Conservation (phyloP, 1,139 yeast species). For the Protomyces inundatus region DNA sequence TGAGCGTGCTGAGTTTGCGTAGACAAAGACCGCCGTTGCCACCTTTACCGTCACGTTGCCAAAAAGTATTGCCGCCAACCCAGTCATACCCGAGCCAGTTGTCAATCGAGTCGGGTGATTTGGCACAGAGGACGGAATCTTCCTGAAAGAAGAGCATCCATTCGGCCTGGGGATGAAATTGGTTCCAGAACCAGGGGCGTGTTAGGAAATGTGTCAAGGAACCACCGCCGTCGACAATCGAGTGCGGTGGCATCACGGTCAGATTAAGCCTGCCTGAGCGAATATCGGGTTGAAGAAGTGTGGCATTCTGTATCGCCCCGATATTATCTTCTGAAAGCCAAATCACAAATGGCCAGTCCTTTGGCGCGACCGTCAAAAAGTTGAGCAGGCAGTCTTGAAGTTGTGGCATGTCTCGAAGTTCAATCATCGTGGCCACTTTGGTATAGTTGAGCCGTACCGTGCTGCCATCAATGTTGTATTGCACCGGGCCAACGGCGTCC, state of each 20-base stretch:
- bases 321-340: slow-evolving; percentile 17
- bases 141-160: slow-evolving; percentile 7
- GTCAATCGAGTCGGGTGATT: slow-evolving; percentile 1
- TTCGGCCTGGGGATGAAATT: slow-evolving; percentile 9
- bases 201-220: slow-evolving; percentile 1
- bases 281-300: neutral
- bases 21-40: slow-evolving; percentile 18
- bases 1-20: slow-evolving; percentile 12
- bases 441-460: slow-evolving; percentile 5
- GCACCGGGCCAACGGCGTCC: neutral
- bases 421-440: slow-evolving; percentile 19
- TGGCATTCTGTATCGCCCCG: neutral
- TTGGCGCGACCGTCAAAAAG: slow-evolving; percentile 8
- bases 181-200: slow-evolving; percentile 17
- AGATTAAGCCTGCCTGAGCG: slow-evolving; percentile 5
- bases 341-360: slow-evolving; percentile 15
- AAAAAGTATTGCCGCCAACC: slow-evolving; percentile 14
- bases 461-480: neutral
- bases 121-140: slow-evolving; percentile 10
- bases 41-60: slow-evolving; percentile 14
- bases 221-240: neutral
- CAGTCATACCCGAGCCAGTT: slow-evolving; percentile 20
- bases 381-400: neutral
- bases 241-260: slow-evolving; percentile 4
- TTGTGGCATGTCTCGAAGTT: slow-evolving; percentile 2